Percentiles rank a stretch among this genome's conserved stretches.
phyloP scores from a whole-genome alignment of 2,329 filamentous ascomycete genomes.

The Fusarium sp. region DNA sequence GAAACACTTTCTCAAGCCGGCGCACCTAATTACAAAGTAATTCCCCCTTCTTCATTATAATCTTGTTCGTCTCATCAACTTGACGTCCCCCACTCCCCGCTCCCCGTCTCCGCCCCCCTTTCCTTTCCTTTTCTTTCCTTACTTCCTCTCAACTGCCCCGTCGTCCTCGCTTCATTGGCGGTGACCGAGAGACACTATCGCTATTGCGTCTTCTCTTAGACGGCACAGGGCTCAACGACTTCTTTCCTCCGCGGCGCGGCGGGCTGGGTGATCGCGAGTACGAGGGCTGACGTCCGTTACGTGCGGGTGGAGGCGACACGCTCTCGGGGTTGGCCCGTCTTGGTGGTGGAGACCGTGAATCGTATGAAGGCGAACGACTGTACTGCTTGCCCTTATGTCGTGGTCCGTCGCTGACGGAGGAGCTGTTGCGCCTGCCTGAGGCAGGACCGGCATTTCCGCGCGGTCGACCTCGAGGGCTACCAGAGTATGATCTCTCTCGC shows the following conservation, averaged over 20 bases:
- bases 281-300: constrained; percentile 41
- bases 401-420: constrained; percentile 48
- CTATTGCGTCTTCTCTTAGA: constrained; percentile 49
- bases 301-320: constrained; percentile 32
- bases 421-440: constrained; percentile 48
- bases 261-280: constrained; percentile 43
- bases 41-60: constrained; percentile 17
- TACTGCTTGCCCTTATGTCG: constrained; percentile 40
- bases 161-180: constrained; percentile 48
- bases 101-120: background rate
- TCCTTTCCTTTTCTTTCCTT: background rate
- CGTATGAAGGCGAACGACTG: constrained; percentile 49
- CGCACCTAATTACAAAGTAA: constrained; percentile 32
- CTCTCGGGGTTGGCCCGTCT: constrained; percentile 35
- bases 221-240: constrained; percentile 43
- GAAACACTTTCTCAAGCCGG: constrained; percentile 30
- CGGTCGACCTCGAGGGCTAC: constrained; percentile 42
- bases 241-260: constrained; percentile 29
- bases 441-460: constrained; percentile 31
- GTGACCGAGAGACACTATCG: constrained; percentile 48
- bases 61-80: background rate
- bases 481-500: constrained; percentile 35
- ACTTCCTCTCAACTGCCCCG: constrained; percentile 39
- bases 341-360: constrained; percentile 46
- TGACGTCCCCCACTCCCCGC: background rate